Evolutionary conservation across 306 rosid species (phyloP).

Genomic region (Dicorynia guianensis): DNA sequence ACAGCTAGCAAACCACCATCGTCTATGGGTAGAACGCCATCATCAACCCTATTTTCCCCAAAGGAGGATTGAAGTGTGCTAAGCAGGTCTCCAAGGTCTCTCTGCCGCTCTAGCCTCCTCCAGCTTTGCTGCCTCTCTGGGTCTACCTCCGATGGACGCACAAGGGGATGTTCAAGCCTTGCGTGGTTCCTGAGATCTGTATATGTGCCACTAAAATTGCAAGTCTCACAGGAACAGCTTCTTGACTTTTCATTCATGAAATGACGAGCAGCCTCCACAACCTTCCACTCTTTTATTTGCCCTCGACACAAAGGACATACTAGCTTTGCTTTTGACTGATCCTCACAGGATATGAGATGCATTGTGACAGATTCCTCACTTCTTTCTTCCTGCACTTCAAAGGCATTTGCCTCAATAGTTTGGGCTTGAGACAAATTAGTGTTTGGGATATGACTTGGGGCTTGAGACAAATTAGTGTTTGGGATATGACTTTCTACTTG

Average conservation of each 20-base stretch:
- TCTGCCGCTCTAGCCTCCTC: constrained; percentile 94
- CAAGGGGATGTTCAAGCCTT: constrained; percentile 85
- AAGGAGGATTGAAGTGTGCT: constrained; percentile 90
- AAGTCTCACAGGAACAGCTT: constrained; percentile 90
- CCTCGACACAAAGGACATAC: constrained; percentile 97
- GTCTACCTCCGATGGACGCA: constrained; percentile 86
- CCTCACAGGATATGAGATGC: constrained; percentile 68
- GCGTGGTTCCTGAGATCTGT: constrained; percentile 95
- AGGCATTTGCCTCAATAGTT: constrained; percentile 49
- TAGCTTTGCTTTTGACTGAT: constrained; percentile 62
- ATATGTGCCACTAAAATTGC: constrained; percentile 81
- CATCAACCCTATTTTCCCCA: constrained; percentile 81
- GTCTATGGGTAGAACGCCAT: constrained; percentile 68
- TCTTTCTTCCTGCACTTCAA: constrained; percentile 56
- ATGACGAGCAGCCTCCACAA: constrained; percentile 80
- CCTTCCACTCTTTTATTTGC: constrained; percentile 80
- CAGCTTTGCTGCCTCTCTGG: constrained; percentile 90
- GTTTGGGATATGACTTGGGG: constrained; percentile 45
- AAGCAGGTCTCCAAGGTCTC: constrained; percentile 93
- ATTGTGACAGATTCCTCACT: constrained; percentile 59
- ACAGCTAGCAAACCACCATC: constrained; percentile 91
- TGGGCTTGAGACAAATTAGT: constrained; percentile 38
- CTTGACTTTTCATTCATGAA: constrained; percentile 92
- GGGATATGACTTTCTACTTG: constrained; percentile 57
- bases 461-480: constrained; percentile 35